These are phyloP conservation scores for Chytriomyces sp. DNA, from an alignment of 192 early-diverging fungal genomes.

Conservation along the genomic window DNA sequence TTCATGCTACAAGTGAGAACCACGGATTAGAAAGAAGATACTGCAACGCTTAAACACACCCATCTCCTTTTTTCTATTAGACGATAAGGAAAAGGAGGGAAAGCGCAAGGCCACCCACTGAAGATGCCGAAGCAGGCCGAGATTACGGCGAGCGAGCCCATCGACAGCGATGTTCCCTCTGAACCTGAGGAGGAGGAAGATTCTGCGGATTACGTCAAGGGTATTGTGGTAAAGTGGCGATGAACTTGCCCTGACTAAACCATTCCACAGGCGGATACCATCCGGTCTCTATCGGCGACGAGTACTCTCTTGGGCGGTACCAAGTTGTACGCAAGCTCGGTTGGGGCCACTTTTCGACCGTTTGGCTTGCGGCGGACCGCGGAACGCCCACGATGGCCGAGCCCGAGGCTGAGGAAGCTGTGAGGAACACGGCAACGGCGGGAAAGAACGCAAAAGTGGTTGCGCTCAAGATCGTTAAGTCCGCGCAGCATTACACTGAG, in stretches of 20 bases:
- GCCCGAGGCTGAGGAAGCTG: not conserved
- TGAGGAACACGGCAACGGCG: too few species aligned
- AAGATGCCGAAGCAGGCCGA: not conserved
- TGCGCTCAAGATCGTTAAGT: conserved; percentile 97
- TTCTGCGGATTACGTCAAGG: conserved; percentile 85
- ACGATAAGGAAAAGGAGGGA: too few species aligned
- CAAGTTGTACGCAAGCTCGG: conserved; percentile 90
- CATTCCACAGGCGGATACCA: conserved; percentile 79
- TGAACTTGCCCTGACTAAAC: not conserved
- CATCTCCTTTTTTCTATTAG: too few species aligned
- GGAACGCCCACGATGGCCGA: conserved; percentile 53
- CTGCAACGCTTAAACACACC: too few species aligned
- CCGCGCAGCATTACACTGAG: conserved; percentile 92
- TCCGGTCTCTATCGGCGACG: conserved; percentile 81
- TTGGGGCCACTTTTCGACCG: conserved; percentile 98
- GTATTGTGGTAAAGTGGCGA: conserved; percentile 12
- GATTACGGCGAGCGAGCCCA: not conserved
- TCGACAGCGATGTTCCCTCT: conserved; percentile 32
- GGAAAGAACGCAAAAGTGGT: conserved; percentile 81
- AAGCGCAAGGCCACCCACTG: too few species aligned
- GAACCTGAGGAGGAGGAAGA: conserved; percentile 78
- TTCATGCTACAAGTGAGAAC: too few species aligned
- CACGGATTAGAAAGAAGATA: too few species aligned
- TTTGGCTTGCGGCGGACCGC: conserved; percentile 88
- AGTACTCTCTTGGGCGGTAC: conserved; percentile 74